Evolutionary conservation across 345 rosid genomes (phyloP), one percentile per base, ranked within the genome.

Genomic region (Sonneratia alba): DNA sequence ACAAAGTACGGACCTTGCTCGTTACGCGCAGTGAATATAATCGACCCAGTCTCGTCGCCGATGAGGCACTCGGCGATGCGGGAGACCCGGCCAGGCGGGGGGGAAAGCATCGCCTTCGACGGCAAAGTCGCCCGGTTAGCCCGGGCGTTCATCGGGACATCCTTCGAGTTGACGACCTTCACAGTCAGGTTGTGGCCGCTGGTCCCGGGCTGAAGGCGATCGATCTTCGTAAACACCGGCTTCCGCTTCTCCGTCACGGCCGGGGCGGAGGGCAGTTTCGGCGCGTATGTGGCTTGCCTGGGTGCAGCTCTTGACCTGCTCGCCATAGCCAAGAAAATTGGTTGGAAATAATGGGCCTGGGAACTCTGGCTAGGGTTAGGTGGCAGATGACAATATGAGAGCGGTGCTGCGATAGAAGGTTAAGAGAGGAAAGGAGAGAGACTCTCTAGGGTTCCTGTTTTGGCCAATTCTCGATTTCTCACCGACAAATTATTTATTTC

Each of bases 21-120:
- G 76, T 87, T 87, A 53, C 91, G 89, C 73, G 93, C 93, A 12
- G 94, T 87, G 70, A 87, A 89, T 73, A 87, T 83, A 62, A 89
- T 87, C 45, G 81, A 77, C 68, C 84, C 94, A 18, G 94, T 89
- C 59, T 89, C 94, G 67, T 89, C 94, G 8, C 94, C 94, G n/a
- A 89, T 75, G 69, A 87, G 87, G 73, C 91, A 89, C 83, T 89
- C 91, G 40, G 89, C 78, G 80, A 87, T 87, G 66, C 85, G 86
- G 67, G 82, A 71, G 67, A 77, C 81, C 53, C 86, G 91, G 67
- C 77, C 79, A 36, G 81, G 79, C 66, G 40, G 85, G 71, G 68
- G 89, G 62, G 56, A 87, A 73, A 40, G 79, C 71, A 45, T 81
- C 77, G 49, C 77, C 67, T 56, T 68, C 37, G 66, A 57, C 3